phyloP scores from a whole-genome alignment of 805 yeast genomes.

The Myxozyma neotropica region DNA sequence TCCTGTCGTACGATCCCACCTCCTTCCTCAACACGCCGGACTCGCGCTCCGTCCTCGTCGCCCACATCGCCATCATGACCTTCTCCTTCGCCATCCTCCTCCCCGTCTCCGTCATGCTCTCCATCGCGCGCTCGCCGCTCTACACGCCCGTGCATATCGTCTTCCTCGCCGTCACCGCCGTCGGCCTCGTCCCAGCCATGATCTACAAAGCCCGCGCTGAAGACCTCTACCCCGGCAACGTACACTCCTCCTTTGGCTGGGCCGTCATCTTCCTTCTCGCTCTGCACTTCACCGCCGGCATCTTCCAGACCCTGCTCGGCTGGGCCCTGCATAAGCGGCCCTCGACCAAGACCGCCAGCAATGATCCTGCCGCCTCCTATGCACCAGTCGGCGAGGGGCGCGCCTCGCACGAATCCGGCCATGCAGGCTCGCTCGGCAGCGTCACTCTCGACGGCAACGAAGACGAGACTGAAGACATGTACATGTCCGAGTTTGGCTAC shows the following conservation, averaged over 20 bases:
- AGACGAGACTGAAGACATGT: slow-evolving; percentile 8
- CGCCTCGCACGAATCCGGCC: slow-evolving; percentile 15
- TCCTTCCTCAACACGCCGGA: slow-evolving; percentile 33
- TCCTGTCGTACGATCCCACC: slow-evolving; percentile 31
- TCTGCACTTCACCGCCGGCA: slow-evolving; percentile 58
- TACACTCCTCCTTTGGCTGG: slow-evolving; percentile 67
- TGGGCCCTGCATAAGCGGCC: slow-evolving; percentile 44
- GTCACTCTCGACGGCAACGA: slow-evolving; percentile 26
- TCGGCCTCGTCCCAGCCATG: slow-evolving; percentile 58
- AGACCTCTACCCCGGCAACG: slow-evolving; percentile 72
- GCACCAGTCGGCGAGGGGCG: slow-evolving; percentile 6
- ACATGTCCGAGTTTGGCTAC: slow-evolving; percentile 20
- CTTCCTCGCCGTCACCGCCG: slow-evolving; percentile 51
- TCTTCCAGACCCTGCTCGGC: slow-evolving; percentile 52
- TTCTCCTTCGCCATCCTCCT: slow-evolving; percentile 29
- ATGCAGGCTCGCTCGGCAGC: slow-evolving; percentile 15
- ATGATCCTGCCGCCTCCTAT: neutral
- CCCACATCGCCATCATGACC: slow-evolving; percentile 32
- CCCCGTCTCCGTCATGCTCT: slow-evolving; percentile 53
- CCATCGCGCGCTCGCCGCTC: slow-evolving; percentile 61
- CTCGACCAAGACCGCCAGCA: neutral
- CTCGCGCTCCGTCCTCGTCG: slow-evolving; percentile 21
- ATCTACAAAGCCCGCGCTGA: slow-evolving; percentile 59
- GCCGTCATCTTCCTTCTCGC: slow-evolving; percentile 57
- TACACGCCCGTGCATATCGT: slow-evolving; percentile 58